Evolutionary conservation across 2,329 filamentous ascomycete genomes (phyloP).

Genomic region (Reticulascus tulasneorum): DNA sequence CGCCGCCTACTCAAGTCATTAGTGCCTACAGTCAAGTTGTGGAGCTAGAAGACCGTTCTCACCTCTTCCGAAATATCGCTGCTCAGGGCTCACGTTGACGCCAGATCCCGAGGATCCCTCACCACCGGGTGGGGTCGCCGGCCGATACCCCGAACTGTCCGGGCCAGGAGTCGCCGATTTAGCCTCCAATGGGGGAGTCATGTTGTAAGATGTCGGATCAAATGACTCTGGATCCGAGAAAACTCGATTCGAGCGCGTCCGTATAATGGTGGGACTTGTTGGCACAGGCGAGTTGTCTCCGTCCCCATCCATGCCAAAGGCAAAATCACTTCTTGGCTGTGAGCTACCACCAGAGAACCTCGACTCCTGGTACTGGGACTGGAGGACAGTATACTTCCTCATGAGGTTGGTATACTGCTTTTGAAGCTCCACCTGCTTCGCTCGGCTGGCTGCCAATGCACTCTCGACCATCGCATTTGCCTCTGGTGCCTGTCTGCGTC

Average conservation of each 20-base stretch:
- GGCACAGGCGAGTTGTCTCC: constrained; percentile 18
- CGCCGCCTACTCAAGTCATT: constrained; percentile 31
- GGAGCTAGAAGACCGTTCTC: constrained; percentile 23
- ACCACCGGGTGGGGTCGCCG: constrained; percentile 32
- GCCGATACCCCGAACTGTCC: constrained; percentile 26
- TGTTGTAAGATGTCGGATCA: constrained; percentile 39
- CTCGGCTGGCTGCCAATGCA: constrained; percentile 46
- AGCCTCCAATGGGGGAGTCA: constrained; percentile 37
- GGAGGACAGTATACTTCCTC: constrained; percentile 48
- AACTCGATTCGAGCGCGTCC: constrained; percentile 33
- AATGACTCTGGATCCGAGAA: constrained; percentile 40
- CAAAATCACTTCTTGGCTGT: constrained; percentile 10
- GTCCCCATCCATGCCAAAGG: constrained; percentile 16
- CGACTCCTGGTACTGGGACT: constrained; percentile 29
- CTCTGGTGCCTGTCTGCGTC: constrained; percentile 18
- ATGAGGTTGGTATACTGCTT: constrained; percentile 46
- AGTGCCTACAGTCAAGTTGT: constrained; percentile 3
- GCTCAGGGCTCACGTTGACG: constrained; percentile 29
- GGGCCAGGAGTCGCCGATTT: constrained; percentile 23
- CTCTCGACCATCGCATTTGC: constrained; percentile 37
- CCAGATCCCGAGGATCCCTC: constrained; percentile 23
- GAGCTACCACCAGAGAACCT: constrained; percentile 12
- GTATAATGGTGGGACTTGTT: constrained; percentile 33
- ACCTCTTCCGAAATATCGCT: constrained; percentile 44
- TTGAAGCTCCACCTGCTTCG: constrained; percentile 51